phyloP scores from a whole-genome alignment of 148 eudicot species.

The Pouteria glomerata region DNA sequence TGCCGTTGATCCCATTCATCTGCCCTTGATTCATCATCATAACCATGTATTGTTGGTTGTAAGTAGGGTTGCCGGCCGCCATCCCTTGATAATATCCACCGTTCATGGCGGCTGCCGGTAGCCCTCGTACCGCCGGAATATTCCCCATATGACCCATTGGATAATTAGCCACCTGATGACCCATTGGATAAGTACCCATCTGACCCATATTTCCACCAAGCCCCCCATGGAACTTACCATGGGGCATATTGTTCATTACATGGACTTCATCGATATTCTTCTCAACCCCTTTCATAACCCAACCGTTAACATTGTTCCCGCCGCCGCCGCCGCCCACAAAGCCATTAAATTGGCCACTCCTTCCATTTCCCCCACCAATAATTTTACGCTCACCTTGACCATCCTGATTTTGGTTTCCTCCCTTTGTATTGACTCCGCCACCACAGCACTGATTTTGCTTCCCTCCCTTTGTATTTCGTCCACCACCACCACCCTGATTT shows the following conservation, averaged over 20 bases:
- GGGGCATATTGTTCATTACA: conserved; percentile 23
- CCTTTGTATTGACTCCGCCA: too few relatives aligned
- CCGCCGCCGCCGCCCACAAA: too few relatives aligned
- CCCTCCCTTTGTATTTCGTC: too few relatives aligned
- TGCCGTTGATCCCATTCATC: conserved; percentile 40
- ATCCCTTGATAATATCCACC: conserved; percentile 47
- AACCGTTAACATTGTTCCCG: conserved; percentile 17
- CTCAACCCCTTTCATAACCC: conserved; percentile 37
- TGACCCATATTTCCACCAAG: conserved; percentile 22
- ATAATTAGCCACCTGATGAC: conserved; percentile 33
- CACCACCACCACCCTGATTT: too few relatives aligned
- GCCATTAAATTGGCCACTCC: conserved; percentile 19
- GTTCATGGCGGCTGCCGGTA: conserved; percentile 38
- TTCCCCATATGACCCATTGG: conserved; percentile 50
- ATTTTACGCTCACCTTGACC: too few relatives aligned
- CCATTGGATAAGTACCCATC: conserved; percentile 24
- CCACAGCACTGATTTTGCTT: too few relatives aligned
- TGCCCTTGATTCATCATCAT: conserved; percentile 81
- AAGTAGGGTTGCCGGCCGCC: conserved; percentile 55
- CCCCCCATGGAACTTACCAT: conserved; percentile 32
- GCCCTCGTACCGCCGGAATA: conserved; percentile 42
- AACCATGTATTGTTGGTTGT: conserved; percentile 62
- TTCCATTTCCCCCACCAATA: conserved; percentile 25
- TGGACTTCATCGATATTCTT: conserved; percentile 23
- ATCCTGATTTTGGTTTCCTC: too few relatives aligned